Conservation (phyloP, 768 basidiomycete species). For the Candolleomyces eurysporus region DNA sequence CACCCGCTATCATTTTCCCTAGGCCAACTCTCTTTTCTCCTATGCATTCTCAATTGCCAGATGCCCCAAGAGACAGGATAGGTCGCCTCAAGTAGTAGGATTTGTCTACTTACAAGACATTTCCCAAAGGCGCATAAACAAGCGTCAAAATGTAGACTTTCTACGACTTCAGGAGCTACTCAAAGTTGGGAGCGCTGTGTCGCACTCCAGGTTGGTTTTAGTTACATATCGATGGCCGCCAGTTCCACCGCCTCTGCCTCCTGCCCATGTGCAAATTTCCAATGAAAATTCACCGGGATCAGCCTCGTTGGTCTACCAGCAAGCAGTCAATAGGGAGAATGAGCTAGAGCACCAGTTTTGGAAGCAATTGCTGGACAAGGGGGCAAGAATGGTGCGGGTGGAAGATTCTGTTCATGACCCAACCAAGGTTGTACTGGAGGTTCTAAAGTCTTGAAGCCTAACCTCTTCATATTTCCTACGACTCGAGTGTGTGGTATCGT, state of each 20-base stretch:
- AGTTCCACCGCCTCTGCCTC: conserved; percentile 25
- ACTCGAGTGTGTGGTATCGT: too few species aligned
- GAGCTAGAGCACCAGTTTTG: conserved; percentile 39
- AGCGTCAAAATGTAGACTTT: conserved; percentile 40
- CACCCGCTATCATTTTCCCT: too few species aligned
- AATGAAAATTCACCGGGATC: conserved; percentile 27
- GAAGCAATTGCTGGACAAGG: conserved; percentile 40
- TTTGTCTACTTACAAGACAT: conserved; percentile 46
- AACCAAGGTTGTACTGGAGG: background rate
- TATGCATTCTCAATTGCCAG: background rate
- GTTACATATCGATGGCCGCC: conserved; percentile 33
- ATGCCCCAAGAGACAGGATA: background rate
- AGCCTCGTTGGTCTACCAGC: background rate
- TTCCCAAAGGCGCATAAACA: conserved; percentile 38
- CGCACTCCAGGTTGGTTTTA: conserved; percentile 24
- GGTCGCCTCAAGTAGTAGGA: conserved; percentile 15
- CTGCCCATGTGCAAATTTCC: conserved; percentile 50
- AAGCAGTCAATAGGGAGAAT: conserved; percentile 31
- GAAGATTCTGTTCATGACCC: conserved; percentile 8
- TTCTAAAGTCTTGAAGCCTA: background rate
- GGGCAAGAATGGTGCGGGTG: conserved; percentile 36
- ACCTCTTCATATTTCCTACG: too few species aligned
- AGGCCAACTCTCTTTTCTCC: background rate
- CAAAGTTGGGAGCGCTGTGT: background rate
- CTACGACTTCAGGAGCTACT: conserved; percentile 41